A percentile compares a stretch with the other conserved stretches of the same genome.
phyloP scores from a whole-genome alignment of 164 flowering plant genomes.

The Kalanchoe fedtschenkoi region DNA sequence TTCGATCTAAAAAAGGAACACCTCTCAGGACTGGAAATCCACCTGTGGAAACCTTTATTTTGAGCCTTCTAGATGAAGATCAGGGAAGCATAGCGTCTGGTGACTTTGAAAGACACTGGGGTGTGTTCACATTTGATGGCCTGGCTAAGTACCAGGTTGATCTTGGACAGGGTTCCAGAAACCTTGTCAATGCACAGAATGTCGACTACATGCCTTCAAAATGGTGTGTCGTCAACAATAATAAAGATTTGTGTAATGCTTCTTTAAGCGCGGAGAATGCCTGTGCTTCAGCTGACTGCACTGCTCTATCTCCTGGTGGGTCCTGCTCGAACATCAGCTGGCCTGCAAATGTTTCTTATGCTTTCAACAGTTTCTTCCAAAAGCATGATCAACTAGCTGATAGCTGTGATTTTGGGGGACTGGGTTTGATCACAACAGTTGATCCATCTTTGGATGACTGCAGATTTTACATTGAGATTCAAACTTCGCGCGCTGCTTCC shows the following conservation, averaged over 20 bases:
- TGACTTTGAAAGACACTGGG: slow-evolving; percentile 79
- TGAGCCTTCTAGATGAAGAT: slow-evolving; percentile 73
- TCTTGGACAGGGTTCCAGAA: slow-evolving; percentile 40
- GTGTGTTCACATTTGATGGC: slow-evolving; percentile 85
- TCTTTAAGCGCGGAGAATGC: slow-evolving; percentile 41
- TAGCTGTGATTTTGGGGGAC: slow-evolving; percentile 76
- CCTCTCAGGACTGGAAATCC: slow-evolving; percentile 51
- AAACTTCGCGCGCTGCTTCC: slow-evolving; percentile 31
- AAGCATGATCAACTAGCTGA: slow-evolving; percentile 60
- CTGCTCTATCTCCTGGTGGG: slow-evolving; percentile 58
- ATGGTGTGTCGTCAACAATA: slow-evolving; percentile 90
- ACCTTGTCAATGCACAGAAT: slow-evolving; percentile 50
- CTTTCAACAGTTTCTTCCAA: slow-evolving; percentile 83
- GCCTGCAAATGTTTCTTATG: slow-evolving; percentile 82
- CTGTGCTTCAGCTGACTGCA: slow-evolving; percentile 65
- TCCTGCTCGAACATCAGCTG: slow-evolving; percentile 73
- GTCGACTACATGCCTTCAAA: slow-evolving; percentile 61
- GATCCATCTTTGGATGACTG: slow-evolving; percentile 72
- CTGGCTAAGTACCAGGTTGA: slow-evolving; percentile 69
- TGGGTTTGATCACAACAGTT: slow-evolving; percentile 79
- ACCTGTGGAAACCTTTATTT: slow-evolving; percentile 50
- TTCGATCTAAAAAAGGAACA: slow-evolving; percentile 49
- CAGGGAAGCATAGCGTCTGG: slow-evolving; percentile 44
- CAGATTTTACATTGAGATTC: slow-evolving; percentile 53
- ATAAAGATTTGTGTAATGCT: slow-evolving; percentile 51